Percentiles rank a stretch among this genome's conserved stretches.
These are phyloP conservation scores for Annulohypoxylon maeteangense DNA, from an alignment of 495 filamentous ascomycete genomes.

Conservation along the genomic window DNA sequence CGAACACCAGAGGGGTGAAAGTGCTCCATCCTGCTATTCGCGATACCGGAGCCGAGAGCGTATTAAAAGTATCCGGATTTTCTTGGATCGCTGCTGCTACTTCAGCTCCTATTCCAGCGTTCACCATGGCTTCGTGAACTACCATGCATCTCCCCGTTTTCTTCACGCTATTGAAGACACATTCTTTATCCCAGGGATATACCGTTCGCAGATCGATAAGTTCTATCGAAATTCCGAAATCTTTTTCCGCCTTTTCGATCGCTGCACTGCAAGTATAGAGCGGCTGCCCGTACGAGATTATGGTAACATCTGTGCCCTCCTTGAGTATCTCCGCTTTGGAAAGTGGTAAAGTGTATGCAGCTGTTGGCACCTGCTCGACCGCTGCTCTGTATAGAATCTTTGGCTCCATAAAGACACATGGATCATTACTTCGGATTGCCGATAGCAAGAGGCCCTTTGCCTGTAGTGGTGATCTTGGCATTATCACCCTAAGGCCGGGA, in stretches of 20 bases:
- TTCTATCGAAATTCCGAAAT: slow-evolving; percentile 82
- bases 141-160: slow-evolving; percentile 93
- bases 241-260: slow-evolving; percentile 81
- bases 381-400: slow-evolving; percentile 95
- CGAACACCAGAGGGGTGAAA: slow-evolving; percentile 83
- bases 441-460: slow-evolving; percentile 91
- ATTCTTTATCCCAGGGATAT: slow-evolving; percentile 94
- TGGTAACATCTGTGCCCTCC: slow-evolving; percentile 82
- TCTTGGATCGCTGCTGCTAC: slow-evolving; percentile 93
- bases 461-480: slow-evolving; percentile 89
- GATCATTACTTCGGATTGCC: slow-evolving; percentile 85
- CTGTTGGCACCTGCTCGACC: slow-evolving; percentile 91
- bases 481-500: slow-evolving; percentile 87
- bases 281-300: slow-evolving; percentile 92
- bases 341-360: slow-evolving; percentile 83
- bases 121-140: slow-evolving; percentile 96
- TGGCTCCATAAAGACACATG: slow-evolving; percentile 95
- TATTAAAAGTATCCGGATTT: slow-evolving; percentile 78
- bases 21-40: slow-evolving; percentile 93
- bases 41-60: slow-evolving; percentile 90
- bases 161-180: slow-evolving; percentile 81
- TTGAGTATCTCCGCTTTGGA: slow-evolving; percentile 91
- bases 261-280: slow-evolving; percentile 87
- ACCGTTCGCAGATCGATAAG: slow-evolving; percentile 92
- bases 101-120: slow-evolving; percentile 93